Conservation (phyloP, 192 early-diverging fungal species). For the Mortierella claussenii region DNA sequence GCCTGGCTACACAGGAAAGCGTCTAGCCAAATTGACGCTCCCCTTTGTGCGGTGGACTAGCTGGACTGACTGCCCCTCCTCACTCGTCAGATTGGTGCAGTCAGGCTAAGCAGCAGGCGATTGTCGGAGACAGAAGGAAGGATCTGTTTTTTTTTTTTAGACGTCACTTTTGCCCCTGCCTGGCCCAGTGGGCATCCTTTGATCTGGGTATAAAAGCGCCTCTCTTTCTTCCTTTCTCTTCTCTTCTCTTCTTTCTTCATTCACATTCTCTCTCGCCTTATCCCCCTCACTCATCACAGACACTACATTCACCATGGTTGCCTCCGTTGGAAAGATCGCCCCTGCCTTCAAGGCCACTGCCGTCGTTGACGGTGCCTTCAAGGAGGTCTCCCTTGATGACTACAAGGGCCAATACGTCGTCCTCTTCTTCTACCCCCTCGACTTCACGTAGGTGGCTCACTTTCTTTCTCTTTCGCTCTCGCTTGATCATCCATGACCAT, state of each 20-base stretch:
- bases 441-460: slow-evolving; percentile 70
- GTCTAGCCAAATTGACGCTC: no score
- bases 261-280: background rate
- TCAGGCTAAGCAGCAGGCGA: no score
- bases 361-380: slow-evolving; percentile 76
- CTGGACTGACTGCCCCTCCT: no score
- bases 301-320: slow-evolving; percentile 39
- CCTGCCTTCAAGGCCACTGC: slow-evolving; percentile 75
- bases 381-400: slow-evolving; percentile 71
- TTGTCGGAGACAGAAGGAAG: no score
- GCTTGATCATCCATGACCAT: no score
- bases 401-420: slow-evolving; percentile 81
- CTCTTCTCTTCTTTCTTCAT: slow-evolving; percentile 5
- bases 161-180: no score
- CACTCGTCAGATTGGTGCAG: no score
- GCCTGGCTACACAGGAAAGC: no score
- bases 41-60: no score
- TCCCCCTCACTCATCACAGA: background rate
- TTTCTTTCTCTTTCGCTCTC: background rate
- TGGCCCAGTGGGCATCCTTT: no score
- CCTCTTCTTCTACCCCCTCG: slow-evolving; percentile 92
- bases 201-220: background rate
- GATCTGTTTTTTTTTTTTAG: background rate
- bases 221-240: background rate
- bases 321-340: slow-evolving; percentile 64